A percentile compares a stretch with the other conserved stretches of the same genome.
Evolutionary conservation across 495 filamentous ascomycete species (phyloP).

Genomic region (Xylaria longipes): DNA sequence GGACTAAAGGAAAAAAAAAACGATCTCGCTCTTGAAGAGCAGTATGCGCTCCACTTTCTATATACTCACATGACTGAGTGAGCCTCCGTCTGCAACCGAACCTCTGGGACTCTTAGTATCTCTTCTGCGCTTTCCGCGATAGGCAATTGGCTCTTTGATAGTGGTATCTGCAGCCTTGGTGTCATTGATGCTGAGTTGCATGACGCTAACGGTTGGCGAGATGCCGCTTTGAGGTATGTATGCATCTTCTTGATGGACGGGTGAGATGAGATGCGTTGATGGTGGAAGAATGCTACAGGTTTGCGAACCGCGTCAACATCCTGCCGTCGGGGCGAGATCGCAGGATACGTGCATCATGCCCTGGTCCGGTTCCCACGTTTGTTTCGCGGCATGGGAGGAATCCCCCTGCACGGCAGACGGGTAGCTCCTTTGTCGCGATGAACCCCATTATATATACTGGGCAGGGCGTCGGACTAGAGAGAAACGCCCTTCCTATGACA

Average conservation of each 20-base stretch:
- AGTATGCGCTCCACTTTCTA: slow-evolving; percentile 28
- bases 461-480: slow-evolving; percentile 2
- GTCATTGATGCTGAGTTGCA: slow-evolving; percentile 12
- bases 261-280: background rate
- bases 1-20: background rate
- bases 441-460: slow-evolving; percentile 2
- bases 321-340: slow-evolving; percentile 6
- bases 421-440: slow-evolving; percentile 14
- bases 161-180: slow-evolving; percentile 15
- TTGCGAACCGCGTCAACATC: background rate
- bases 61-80: slow-evolving; percentile 35
- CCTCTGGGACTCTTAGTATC: slow-evolving; percentile 11
- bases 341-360: slow-evolving; percentile 12
- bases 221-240: slow-evolving; percentile 6
- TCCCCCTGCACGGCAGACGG: slow-evolving; percentile 1
- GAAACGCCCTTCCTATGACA: slow-evolving; percentile 23
- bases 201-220: slow-evolving; percentile 11
- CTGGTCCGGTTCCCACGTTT: background rate
- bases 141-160: slow-evolving; percentile 18
- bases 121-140: slow-evolving; percentile 10
- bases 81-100: slow-evolving; percentile 41
- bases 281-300: background rate
- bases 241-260: background rate
- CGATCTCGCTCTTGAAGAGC: background rate
- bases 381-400: background rate